These are phyloP conservation scores for Ricinus communis DNA, from an alignment of 345 rosid species.

Conservation along the genomic window DNA sequence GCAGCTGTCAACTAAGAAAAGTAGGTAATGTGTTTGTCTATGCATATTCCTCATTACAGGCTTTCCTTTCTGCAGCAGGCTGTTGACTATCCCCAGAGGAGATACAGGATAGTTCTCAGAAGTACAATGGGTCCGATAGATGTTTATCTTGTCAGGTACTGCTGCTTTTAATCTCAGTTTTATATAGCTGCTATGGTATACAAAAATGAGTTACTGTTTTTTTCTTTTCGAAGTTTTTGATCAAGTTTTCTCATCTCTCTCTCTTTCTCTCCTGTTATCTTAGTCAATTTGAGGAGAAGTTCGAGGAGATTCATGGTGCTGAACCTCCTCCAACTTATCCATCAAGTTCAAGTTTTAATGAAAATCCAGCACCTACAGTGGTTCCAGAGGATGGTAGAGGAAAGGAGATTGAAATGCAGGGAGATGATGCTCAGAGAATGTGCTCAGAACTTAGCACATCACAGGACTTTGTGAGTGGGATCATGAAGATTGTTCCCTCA, in stretches of 20 bases:
- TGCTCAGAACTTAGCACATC: slow-evolving; percentile 55
- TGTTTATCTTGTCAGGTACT: slow-evolving; percentile 92
- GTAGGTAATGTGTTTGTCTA: background rate
- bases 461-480: slow-evolving; percentile 80
- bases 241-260: too few relatives aligned
- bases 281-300: slow-evolving; percentile 90
- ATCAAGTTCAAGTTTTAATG: slow-evolving; percentile 50
- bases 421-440: slow-evolving; percentile 43
- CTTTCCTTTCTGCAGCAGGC: slow-evolving; percentile 48
- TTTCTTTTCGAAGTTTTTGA: background rate
- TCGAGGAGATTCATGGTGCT: slow-evolving; percentile 69
- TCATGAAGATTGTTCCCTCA: slow-evolving; percentile 92
- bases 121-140: slow-evolving; percentile 99
- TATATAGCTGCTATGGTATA: background rate
- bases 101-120: slow-evolving; percentile 88
- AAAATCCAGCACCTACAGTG: slow-evolving; percentile 37
- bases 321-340: slow-evolving; percentile 57
- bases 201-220: background rate
- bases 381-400: slow-evolving; percentile 46
- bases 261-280: background rate
- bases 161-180: slow-evolving; percentile 24
- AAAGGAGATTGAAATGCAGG: slow-evolving; percentile 53
- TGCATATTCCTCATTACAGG: slow-evolving; percentile 5
- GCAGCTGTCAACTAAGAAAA: slow-evolving; percentile 12
- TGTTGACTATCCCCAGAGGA: slow-evolving; percentile 84